Percentiles rank a stretch among this genome's conserved stretches.
Evolutionary conservation across 768 basidiomycete species (phyloP).

Genomic region (Leccinellum albellum): DNA sequence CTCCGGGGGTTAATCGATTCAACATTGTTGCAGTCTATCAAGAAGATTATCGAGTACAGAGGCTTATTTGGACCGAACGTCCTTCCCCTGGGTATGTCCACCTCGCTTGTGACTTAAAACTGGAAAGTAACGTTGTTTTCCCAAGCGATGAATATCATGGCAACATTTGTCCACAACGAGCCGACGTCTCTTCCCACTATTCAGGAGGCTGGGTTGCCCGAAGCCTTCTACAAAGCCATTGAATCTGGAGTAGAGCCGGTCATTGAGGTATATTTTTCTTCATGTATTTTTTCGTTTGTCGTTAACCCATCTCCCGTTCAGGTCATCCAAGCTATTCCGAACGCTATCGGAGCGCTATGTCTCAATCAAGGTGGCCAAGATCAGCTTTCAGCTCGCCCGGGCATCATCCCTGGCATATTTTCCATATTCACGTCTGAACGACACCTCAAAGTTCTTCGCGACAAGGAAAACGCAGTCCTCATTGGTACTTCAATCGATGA

Average conservation of each 20-base stretch:
- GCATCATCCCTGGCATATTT: slow-evolving; percentile 82
- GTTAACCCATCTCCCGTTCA: slow-evolving; percentile 28
- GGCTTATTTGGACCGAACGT: slow-evolving; percentile 83
- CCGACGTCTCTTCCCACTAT: slow-evolving; percentile 91
- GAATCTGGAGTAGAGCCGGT: slow-evolving; percentile 82
- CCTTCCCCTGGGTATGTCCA: slow-evolving; percentile 69
- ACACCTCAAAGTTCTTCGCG: slow-evolving; percentile 78
- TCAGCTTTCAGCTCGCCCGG: slow-evolving; percentile 70
- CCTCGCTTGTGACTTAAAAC: not conserved
- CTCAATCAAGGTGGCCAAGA: slow-evolving; percentile 88
- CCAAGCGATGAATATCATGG: slow-evolving; percentile 85
- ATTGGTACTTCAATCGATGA: slow-evolving; percentile 93
- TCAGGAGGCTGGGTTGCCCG: slow-evolving; percentile 88
- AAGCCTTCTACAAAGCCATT: slow-evolving; percentile 82
- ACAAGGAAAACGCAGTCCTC: slow-evolving; percentile 88
- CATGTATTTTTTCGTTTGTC: not conserved
- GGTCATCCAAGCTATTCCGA: slow-evolving; percentile 91
- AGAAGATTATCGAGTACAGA: slow-evolving; percentile 82
- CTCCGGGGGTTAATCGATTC: slow-evolving; percentile 92
- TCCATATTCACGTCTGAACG: slow-evolving; percentile 81
- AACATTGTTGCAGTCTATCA: slow-evolving; percentile 76
- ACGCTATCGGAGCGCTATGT: slow-evolving; percentile 94
- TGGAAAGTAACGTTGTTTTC: slow-evolving; percentile 7
- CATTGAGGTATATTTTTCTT: slow-evolving; percentile 60
- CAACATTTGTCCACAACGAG: slow-evolving; percentile 97